Percentiles rank a stretch among this genome's conserved stretches.
Evolutionary conservation across 192 early-diverging fungal genomes (phyloP).

Genomic region (Mortierella hygrophila): DNA sequence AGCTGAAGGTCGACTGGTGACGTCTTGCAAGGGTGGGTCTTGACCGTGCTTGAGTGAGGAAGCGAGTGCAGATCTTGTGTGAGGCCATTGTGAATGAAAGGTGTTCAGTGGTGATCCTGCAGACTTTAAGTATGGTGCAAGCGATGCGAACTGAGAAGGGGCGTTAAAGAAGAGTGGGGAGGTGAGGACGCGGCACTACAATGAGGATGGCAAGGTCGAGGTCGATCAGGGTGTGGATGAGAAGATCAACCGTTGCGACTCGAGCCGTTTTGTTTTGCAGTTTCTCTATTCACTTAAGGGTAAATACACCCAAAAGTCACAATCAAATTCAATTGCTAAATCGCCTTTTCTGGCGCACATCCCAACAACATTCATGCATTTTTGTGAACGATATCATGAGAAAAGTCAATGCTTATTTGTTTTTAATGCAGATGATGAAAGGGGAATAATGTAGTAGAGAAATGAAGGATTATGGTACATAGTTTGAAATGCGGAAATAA

Average conservation of each 20-base stretch:
- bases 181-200: background rate
- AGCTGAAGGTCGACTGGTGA: conserved; percentile 49
- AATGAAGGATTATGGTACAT: conserved; percentile 10
- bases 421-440: conserved; percentile 2
- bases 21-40: conserved; percentile 24
- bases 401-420: conserved; percentile 3
- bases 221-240: background rate
- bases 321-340: too few relatives aligned
- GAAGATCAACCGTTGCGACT: conserved; percentile 1
- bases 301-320: too few relatives aligned
- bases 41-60: conserved; percentile 17
- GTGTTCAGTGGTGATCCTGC: background rate
- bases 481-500: conserved; percentile 7
- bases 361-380: background rate
- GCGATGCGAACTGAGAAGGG: too few relatives aligned
- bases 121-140: background rate
- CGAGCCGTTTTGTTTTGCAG: conserved; percentile 3
- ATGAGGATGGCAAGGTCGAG: background rate
- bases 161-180: background rate
- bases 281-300: background rate
- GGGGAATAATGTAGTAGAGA: background rate
- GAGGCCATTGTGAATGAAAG: conserved; percentile 6
- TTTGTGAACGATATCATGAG: background rate
- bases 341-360: too few relatives aligned
- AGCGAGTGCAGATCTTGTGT: conserved; percentile 23